Conservation (phyloP, 352 stramenopile genomes). For the Globisporangium middletonii region DNA sequence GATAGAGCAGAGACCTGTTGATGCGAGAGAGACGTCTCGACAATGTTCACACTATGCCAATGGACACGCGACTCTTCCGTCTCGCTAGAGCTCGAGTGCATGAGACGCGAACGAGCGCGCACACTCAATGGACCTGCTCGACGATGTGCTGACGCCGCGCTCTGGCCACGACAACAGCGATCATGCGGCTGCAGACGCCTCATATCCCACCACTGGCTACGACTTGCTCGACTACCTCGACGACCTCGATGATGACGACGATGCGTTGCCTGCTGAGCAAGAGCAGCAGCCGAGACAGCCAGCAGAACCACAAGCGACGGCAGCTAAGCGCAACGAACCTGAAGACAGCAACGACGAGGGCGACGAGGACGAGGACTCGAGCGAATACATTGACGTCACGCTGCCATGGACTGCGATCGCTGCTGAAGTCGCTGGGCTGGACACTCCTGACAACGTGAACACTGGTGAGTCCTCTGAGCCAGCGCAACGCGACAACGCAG, state of each 20-base stretch:
- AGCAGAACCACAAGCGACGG: not conserved
- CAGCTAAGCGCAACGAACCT: not conserved
- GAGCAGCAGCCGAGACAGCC: not conserved
- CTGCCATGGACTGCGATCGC: slow-evolving; percentile 4
- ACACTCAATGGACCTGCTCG: not conserved
- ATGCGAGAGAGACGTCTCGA: too few species aligned
- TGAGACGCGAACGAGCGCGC: not conserved
- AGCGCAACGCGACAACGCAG: not conserved
- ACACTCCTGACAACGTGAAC: too few species aligned
- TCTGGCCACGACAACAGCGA: not conserved
- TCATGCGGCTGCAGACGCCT: too few species aligned
- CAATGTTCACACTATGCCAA: not conserved
- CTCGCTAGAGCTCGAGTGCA: not conserved
- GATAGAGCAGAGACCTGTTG: not conserved
- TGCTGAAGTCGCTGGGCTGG: not conserved
- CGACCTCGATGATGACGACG: not conserved
- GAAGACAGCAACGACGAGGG: not conserved
- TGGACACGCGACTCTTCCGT: not conserved
- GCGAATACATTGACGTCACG: slow-evolving; percentile 11
- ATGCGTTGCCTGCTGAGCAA: not conserved
- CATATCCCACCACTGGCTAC: not conserved
- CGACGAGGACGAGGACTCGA: not conserved
- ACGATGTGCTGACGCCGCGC: not conserved
- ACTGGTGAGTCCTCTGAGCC: too few species aligned
- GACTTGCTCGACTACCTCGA: slow-evolving; percentile 11